Base-by-base conservation (phyloP, 495 filamentous ascomycete species). In the Lentithecium fluviatile region DNA sequence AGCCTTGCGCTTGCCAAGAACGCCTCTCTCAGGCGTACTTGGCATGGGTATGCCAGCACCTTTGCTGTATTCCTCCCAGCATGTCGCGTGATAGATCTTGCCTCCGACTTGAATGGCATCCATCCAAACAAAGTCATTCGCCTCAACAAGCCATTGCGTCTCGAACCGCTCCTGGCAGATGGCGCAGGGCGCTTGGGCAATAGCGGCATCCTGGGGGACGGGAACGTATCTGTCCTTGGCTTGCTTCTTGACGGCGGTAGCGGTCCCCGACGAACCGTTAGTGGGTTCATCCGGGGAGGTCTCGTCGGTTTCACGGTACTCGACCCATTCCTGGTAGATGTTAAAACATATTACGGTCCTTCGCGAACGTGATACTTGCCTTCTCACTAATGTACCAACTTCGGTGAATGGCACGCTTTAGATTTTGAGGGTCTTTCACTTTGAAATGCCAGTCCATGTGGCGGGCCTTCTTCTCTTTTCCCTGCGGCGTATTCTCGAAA, bases 391-490 rank as follows among this genome's bases (percentile, higher is more conserved):
- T 87, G 71, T 94, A 96, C 90, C 90, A 97, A 72, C 88, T 91
- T 32, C 94, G 84, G 67, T 89, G 90, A 65, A 95, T 88, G 10
- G 88, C 91, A 42, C 90, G 82, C 70, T 85, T 88, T 62, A 87
- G 83, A 38, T 84, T 84, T 40, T 97, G 93, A 6, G 83, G 83
- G 77, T 94, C 87, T 70, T 96, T 93, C 2, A 93, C 93, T 26
- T 85, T 83, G 77, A 98, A 98, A 72, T 98, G 94, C 94, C 93
- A 97, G 71, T 98, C 94, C 73, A 97, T 81, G 75, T 98, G 94
- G 1, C 88, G 83, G n/a, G 87, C 87, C 74, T 97, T 97, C 75
- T 85, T 86, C 68, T 83, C 82, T 60, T 84, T 88, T 25, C 91
- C 93, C 63, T 90, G 82, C 45, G 88, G 87, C 23, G 86, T 87